A percentile compares a stretch with the other conserved stretches of the same genome.
Conservation (phyloP, 139 green algal species). For the Diplosphaera chodatii region DNA sequence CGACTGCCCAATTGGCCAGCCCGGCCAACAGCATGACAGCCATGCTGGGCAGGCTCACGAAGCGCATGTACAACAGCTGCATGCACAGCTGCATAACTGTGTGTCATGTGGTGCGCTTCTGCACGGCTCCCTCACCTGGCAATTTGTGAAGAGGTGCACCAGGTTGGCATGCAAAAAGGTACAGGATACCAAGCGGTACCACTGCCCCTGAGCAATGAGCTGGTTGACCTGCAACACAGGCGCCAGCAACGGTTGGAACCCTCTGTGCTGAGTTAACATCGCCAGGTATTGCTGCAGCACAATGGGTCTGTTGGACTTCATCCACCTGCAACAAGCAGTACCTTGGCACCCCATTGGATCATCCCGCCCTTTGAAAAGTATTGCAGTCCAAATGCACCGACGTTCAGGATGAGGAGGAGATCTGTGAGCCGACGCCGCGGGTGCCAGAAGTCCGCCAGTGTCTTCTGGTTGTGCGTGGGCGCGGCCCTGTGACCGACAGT, state of each 20-base stretch:
- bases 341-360: conserved; percentile 16
- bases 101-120: too few relatives aligned
- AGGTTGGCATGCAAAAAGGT: conserved; percentile 66
- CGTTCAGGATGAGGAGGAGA: conserved; percentile 21
- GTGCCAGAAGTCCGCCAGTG: conserved; percentile 19
- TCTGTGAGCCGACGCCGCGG: conserved; percentile 20
- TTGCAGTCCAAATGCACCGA: conserved; percentile 17
- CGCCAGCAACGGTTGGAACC: too few relatives aligned
- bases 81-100: too few relatives aligned
- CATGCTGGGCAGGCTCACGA: too few relatives aligned
- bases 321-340: too few relatives aligned
- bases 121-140: conserved; percentile 8
- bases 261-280: too few relatives aligned
- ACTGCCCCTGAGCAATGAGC: conserved; percentile 57
- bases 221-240: conserved; percentile 54
- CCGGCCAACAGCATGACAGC: too few relatives aligned
- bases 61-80: too few relatives aligned
- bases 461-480: neutral
- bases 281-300: too few relatives aligned
- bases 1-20: too few relatives aligned
- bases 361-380: conserved; percentile 4
- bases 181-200: conserved; percentile 66
- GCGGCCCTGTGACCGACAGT: neutral
- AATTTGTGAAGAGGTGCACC: conserved; percentile 59
- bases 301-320: too few relatives aligned